Evolutionary conservation across 2,329 filamentous ascomycete species (phyloP).

Genomic region (Pyrenochaeta sp.): DNA sequence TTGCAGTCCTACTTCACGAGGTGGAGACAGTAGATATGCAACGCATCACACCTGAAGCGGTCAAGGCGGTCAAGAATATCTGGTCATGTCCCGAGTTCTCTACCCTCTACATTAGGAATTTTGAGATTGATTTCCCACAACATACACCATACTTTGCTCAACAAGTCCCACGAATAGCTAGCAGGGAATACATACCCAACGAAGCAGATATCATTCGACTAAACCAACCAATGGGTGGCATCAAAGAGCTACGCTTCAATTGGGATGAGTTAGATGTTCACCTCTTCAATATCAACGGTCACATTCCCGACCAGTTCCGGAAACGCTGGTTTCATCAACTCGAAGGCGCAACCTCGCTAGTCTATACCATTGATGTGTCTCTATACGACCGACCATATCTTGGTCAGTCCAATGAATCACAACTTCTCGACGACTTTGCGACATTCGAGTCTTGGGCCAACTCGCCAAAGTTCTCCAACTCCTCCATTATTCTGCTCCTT

Average conservation of each 20-base stretch:
- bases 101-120: conserved; percentile 43
- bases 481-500: conserved; percentile 42
- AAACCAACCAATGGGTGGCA: conserved; percentile 37
- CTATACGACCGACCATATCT: conserved; percentile 43
- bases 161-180: conserved; percentile 36
- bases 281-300: conserved; percentile 46
- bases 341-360: conserved; percentile 41
- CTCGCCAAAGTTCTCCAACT: conserved; percentile 36
- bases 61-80: conserved; percentile 35
- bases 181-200: conserved; percentile 38
- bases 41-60: conserved; percentile 34
- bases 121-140: conserved; percentile 49
- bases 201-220: conserved; percentile 48
- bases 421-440: conserved; percentile 41
- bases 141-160: conserved; percentile 45
- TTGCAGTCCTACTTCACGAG: conserved; percentile 45
- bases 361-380: conserved; percentile 45
- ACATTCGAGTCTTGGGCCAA: conserved; percentile 43
- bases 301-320: conserved; percentile 41
- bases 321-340: conserved; percentile 50
- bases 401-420: conserved; percentile 35
- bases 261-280: conserved; percentile 48
- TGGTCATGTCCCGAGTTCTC: conserved; percentile 44
- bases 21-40: conserved; percentile 40
- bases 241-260: conserved; percentile 46